phyloP scores from a whole-genome alignment of 2,329 filamentous ascomycete genomes.

The Corinectria fuckeliana region DNA sequence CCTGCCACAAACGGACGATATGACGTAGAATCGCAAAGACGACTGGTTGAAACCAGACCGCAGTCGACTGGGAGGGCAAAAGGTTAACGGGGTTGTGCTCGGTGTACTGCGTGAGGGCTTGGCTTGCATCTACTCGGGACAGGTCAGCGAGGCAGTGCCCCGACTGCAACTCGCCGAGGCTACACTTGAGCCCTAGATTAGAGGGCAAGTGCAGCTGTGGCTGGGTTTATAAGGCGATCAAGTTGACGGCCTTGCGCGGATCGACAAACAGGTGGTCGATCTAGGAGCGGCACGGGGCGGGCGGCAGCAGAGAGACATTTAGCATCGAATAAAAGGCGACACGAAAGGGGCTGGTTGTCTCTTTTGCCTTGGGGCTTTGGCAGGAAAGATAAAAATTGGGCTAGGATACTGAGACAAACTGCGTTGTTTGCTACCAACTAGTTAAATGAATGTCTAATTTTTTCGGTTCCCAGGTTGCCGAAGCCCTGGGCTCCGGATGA shows the following conservation, averaged over 20 bases:
- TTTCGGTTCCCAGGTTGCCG: not conserved
- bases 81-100: not conserved
- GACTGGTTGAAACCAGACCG: not conserved
- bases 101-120: not conserved
- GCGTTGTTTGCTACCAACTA: not conserved
- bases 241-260: not conserved
- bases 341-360: not conserved
- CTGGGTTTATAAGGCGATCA: not conserved
- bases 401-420: not conserved
- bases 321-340: not conserved
- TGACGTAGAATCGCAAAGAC: not conserved
- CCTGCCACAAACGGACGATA: not conserved
- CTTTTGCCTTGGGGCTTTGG: not conserved
- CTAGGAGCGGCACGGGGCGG: not conserved
- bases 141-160: not conserved
- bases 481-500: not conserved
- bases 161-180: not conserved
- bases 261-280: not conserved
- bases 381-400: too few relatives aligned
- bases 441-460: not conserved
- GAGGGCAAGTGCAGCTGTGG: not conserved
- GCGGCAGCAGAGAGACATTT: not conserved
- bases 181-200: too few relatives aligned
- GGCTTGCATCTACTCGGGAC: not conserved
- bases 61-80: not conserved